These are phyloP conservation scores for Penicillium occitanis DNA, from an alignment of 2,329 filamentous ascomycete genomes.

Conservation along the genomic window DNA sequence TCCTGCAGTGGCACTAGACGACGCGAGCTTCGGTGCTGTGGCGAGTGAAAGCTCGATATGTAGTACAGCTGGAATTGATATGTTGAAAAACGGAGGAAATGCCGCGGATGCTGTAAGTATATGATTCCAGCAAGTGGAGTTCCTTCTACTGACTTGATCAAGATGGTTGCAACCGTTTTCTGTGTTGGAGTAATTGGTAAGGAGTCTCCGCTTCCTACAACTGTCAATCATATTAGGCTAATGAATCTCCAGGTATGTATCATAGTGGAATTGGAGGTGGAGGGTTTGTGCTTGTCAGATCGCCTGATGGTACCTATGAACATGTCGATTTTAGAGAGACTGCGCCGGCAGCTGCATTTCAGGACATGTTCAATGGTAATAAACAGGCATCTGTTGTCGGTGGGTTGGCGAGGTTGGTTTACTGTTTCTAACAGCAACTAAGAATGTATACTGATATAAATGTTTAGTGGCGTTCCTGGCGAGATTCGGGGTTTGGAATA, in stretches of 20 bases:
- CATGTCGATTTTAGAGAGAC: constrained; percentile 88
- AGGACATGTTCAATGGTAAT: constrained; percentile 83
- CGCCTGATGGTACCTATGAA: constrained; percentile 72
- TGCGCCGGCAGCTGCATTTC: constrained; percentile 74
- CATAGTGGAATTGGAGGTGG: constrained; percentile 83
- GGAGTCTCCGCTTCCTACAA: constrained; percentile 13
- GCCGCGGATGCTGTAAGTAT: constrained; percentile 66
- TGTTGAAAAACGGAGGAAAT: constrained; percentile 65
- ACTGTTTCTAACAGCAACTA: neutral
- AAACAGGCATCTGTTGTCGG: constrained; percentile 65
- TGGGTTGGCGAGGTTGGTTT: constrained; percentile 62
- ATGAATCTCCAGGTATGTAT: constrained; percentile 58
- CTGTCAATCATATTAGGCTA: neutral
- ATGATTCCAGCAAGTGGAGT: neutral
- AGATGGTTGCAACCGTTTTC: constrained; percentile 69
- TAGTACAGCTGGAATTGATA: constrained; percentile 65
- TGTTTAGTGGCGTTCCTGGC: constrained; percentile 54
- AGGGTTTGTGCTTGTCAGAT: constrained; percentile 81
- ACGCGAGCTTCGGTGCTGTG: constrained; percentile 58
- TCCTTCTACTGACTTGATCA: neutral
- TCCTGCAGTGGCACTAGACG: neutral
- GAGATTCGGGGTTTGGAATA: constrained; percentile 74
- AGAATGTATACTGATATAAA: neutral
- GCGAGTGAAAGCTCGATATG: constrained; percentile 70
- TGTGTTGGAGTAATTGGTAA: constrained; percentile 70